Evolutionary conservation across 129 eudicot genomes (phyloP).

Genomic region (Chrysanthemum lavandulifolium): DNA sequence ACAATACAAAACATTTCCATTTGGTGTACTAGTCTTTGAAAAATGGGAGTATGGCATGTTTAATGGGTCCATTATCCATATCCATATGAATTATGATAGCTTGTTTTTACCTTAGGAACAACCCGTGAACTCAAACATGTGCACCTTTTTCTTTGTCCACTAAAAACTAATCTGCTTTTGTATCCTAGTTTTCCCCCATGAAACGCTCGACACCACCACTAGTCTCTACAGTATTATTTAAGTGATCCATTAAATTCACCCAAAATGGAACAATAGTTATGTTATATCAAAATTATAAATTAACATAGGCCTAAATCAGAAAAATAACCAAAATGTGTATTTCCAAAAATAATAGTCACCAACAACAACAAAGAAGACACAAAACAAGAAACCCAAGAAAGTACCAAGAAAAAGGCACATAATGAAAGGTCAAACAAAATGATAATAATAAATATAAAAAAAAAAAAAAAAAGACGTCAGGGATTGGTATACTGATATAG

Average conservation of each 20-base stretch:
- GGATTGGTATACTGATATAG: no score
- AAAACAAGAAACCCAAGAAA: no score
- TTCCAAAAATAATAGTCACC: no score
- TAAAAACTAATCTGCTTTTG: conserved; percentile 26
- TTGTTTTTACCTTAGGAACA: conserved; percentile 24
- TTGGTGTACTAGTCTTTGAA: conserved; percentile 3
- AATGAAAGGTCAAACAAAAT: no score
- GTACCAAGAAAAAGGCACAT: no score
- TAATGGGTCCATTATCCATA: conserved; percentile 16
- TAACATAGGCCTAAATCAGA: no score
- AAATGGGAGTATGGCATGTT: conserved; percentile 15
- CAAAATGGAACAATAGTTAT: no score
- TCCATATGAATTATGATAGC: conserved; percentile 5
- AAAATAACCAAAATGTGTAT: no score
- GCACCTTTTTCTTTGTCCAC: conserved; percentile 38
- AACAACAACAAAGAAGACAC: no score
- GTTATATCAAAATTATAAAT: no score
- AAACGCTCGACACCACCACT: background rate
- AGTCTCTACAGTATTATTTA: background rate
- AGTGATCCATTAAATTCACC: background rate
- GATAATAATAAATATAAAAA: no score
- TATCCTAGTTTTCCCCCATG: conserved; percentile 23
- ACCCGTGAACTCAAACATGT: conserved; percentile 41
- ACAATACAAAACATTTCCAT: background rate
- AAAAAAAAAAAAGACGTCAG: no score